Evolutionary conservation across 257 asterid species (phyloP), one percentile per base, ranked within the genome.

Genomic region (Penstemon newberryi): DNA sequence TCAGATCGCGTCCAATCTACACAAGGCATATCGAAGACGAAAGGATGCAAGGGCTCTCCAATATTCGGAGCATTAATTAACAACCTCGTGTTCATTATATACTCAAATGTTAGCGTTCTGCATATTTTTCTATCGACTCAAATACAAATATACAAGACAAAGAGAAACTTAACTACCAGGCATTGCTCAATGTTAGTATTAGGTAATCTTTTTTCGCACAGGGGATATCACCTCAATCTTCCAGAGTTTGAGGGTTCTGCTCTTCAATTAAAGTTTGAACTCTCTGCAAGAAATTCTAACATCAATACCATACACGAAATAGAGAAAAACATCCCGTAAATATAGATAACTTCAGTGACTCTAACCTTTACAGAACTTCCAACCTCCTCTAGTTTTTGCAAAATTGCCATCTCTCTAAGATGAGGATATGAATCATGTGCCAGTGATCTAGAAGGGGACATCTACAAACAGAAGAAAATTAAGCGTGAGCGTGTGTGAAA

Each of bases 331-430:
- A 8, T 19, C 54, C 46, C 25, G 45, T 58, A 38, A 70, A 15
- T 49, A 15, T 3, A 3, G 51, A 39, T 45, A 50, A 25, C 39
- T 43, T 39, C 18, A 15, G 18, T 41, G 47, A 51, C 41, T n/a
- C 83, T 56, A 65, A 89, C 96, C 95, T 85, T 89, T 63, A 89
- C 84, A n/a, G 87, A 81, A 74, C 81, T 81, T 73, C 92, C 83
- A 67, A 89, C 92, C 75, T 89, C 95, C 73, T 87, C 92, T 43
- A 89, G 78, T 71, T 83, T 87, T 49, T 82, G 86, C 71, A 87
- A 70, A 67, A 89, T 78, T 40, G 80, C 77, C 65, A 65, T 61
- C 72, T 87, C 92, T 51, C 78, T 78, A 56, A 55, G 54, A 60
- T 69, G 82, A 64, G 83, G 53, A 44, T 65, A 40, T 19, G 83